Evolutionary conservation across 176 grass and related monocot species (phyloP), one percentile per base, ranked within the genome.

Genomic region (Phoenix dactylifera): DNA sequence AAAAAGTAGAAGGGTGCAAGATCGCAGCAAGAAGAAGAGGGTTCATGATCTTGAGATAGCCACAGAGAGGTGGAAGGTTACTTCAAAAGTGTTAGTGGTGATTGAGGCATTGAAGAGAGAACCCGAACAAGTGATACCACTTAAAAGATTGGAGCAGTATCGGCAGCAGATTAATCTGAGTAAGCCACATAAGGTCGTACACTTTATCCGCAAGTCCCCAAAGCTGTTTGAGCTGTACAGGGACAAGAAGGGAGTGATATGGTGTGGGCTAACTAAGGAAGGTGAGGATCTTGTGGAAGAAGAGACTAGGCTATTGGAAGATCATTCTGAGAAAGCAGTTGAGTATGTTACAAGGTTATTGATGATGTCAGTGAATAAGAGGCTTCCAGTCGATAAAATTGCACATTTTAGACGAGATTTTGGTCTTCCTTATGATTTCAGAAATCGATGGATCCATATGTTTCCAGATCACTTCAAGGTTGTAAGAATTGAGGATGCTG

Each of bases 301-400:
- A 78, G 85, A 95, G 64, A 70, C 71, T 17, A 76, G 70, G 52
- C 76, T 90, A 50, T 59, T 96, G 25, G 80, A 96, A 80, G 71
- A 76, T 26, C 71, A 84, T 55, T 78, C 77, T 0, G 26, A 29
- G 48, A 71, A 50, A 15, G 69, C 80, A 0, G 83, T 65, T 0
- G 75, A 96, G 72, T 70, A 77, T 58, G 75, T 96, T 20, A 75
- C 80, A 0, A 79, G 86, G 62, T 66, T 96, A 66, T 79, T 90
- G 22, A 90, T 96, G 91, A 87, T 96, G 80, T 90, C 91, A 7
- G 72, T 85, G 12, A 74, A 82, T 3, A 69, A 80, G 29, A 80
- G 71, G 35, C 77, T 95, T 57, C 54, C 76, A 0, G 51, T 95
- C 1, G 79, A 86, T 57, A 95, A 95, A 74, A 73, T 89, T 49